Percentiles rank a stretch among this genome's conserved stretches.
phyloP scores from a whole-genome alignment of 352 stramenopile genomes.

The Phytophthora sp. region DNA sequence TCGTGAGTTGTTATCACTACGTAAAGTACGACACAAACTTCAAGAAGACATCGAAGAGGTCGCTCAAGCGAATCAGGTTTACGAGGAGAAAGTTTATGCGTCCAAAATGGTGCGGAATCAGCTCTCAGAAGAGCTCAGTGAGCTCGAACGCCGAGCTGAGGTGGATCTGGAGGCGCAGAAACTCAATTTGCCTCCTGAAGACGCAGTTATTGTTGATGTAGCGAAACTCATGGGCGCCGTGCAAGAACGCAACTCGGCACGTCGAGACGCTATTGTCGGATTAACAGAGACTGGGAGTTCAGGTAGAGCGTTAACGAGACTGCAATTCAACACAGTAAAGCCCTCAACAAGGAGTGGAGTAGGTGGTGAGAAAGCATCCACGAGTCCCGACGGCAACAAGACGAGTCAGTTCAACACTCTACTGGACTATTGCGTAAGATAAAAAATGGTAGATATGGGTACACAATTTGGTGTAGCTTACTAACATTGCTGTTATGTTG shows the following conservation, averaged over 20 bases:
- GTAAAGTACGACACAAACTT: slow-evolving; percentile 65
- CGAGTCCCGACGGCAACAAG: not conserved
- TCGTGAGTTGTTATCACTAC: slow-evolving; percentile 61
- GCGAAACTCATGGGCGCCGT: slow-evolving; percentile 64
- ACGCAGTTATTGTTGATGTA: slow-evolving; percentile 68
- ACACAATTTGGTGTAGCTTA: not conserved
- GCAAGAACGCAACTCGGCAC: slow-evolving; percentile 40
- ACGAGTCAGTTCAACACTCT: slow-evolving; percentile 15
- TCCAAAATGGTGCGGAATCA: slow-evolving; percentile 57
- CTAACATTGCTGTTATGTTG: not conserved
- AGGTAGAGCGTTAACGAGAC: not conserved
- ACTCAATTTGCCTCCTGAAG: slow-evolving; percentile 66
- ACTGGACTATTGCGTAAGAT: slow-evolving; percentile 32
- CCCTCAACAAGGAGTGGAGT: no score
- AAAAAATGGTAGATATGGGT: no score
- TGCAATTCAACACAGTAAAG: not conserved
- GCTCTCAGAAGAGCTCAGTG: slow-evolving; percentile 57
- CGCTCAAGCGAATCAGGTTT: slow-evolving; percentile 37
- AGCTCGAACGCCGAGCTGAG: slow-evolving; percentile 65
- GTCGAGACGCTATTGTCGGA: slow-evolving; percentile 15
- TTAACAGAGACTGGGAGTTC: not conserved
- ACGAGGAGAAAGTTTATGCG: slow-evolving; percentile 55
- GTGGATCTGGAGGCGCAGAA: slow-evolving; percentile 57
- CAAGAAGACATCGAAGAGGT: slow-evolving; percentile 67
- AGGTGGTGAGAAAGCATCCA: slow-evolving; percentile 3